Percentiles rank a stretch among this genome's conserved stretches.
These are phyloP conservation scores for Calonectria leucothoes DNA, from an alignment of 2,329 filamentous ascomycete genomes.

Conservation along the genomic window DNA sequence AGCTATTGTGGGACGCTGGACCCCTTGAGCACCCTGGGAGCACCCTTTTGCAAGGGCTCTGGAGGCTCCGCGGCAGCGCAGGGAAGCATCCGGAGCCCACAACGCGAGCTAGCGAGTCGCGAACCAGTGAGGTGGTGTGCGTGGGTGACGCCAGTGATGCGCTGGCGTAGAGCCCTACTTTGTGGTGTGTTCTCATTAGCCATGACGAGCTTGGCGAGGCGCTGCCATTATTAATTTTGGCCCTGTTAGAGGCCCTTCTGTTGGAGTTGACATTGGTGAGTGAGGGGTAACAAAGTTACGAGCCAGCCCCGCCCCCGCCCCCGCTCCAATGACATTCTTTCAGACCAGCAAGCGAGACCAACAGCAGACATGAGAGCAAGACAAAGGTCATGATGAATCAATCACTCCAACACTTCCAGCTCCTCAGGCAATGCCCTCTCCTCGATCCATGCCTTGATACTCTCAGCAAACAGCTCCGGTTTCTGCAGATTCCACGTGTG, in stretches of 20 bases:
- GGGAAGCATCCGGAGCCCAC: slow-evolving; percentile 11
- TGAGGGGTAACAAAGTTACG: neutral
- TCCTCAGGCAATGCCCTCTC: slow-evolving; percentile 40
- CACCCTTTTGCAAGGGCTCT: neutral
- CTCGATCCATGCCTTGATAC: slow-evolving; percentile 50
- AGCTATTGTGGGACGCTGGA: slow-evolving; percentile 14
- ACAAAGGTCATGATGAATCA: neutral
- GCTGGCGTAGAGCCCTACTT: slow-evolving; percentile 7
- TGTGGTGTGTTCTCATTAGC: neutral
- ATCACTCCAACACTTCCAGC: slow-evolving; percentile 36
- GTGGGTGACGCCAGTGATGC: neutral
- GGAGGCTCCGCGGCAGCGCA: slow-evolving; percentile 14
- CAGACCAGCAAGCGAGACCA: neutral
- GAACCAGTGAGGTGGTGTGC: slow-evolving; percentile 10
- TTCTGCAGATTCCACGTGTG: slow-evolving; percentile 56
- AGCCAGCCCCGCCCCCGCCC: neutral
- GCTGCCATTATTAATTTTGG: slow-evolving; percentile 1
- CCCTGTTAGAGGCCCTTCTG: neutral
- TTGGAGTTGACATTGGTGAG: neutral
- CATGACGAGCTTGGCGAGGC: neutral
- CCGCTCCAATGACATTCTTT: neutral
- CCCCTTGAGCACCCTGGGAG: neutral
- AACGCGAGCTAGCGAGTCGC: slow-evolving; percentile 2
- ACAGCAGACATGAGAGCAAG: neutral
- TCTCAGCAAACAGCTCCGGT: slow-evolving; percentile 51